Conservation (phyloP, 176 grass and related monocot genomes). For the Musa beccarii region DNA sequence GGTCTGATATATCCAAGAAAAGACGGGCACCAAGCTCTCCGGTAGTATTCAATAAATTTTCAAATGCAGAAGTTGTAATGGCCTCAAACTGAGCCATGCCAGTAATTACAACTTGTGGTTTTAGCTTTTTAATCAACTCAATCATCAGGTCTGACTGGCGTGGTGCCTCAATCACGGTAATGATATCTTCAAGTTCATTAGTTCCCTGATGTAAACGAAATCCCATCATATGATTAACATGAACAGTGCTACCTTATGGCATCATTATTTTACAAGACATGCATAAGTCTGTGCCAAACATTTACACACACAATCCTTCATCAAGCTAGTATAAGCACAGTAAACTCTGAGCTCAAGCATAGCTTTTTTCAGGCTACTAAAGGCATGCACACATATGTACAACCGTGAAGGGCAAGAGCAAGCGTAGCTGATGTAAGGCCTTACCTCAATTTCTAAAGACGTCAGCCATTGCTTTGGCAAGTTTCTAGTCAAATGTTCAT, state of each 20-base stretch:
- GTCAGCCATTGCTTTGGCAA: constrained; percentile 91
- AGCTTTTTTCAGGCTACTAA: constrained; percentile 1
- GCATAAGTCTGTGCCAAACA: not conserved
- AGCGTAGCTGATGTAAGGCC: not conserved
- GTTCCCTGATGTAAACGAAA: constrained; percentile 37
- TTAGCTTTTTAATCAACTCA: constrained; percentile 79
- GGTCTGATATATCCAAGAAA: constrained; percentile 92
- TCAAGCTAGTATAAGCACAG: not conserved
- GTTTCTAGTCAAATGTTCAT: constrained; percentile 95
- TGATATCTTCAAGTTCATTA: constrained; percentile 28
- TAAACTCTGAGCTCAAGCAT: not conserved
- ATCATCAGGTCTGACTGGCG: constrained; percentile 83
- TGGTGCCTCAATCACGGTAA: constrained; percentile 89
- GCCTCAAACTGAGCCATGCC: constrained; percentile 93
- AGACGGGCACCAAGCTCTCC: constrained; percentile 70
- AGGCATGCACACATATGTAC: not conserved
- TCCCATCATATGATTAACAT: not conserved
- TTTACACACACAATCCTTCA: not conserved
- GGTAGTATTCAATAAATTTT: constrained; percentile 56
- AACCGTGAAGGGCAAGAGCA: not conserved
- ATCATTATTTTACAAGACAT: not conserved
- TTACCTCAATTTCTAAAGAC: constrained; percentile 72
- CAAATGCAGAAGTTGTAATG: constrained; percentile 86
- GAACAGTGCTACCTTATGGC: not conserved
- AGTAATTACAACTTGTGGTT: constrained; percentile 87